These are phyloP conservation scores for Rosellinia necatrix DNA, from an alignment of 2,329 filamentous ascomycete species.

Conservation along the genomic window DNA sequence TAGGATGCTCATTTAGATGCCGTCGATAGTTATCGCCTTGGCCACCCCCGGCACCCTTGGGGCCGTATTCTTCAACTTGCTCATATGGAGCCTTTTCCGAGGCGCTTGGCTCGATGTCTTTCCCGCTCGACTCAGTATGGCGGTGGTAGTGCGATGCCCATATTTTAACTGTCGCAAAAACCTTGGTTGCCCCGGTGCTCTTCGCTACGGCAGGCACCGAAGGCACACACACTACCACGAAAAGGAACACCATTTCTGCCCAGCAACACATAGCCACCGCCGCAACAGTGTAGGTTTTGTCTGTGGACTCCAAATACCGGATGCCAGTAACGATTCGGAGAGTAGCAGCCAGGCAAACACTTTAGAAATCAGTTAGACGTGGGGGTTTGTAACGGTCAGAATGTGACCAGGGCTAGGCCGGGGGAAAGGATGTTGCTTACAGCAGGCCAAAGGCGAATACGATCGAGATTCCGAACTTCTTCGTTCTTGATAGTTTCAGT, in stretches of 20 bases:
- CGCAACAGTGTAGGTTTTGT: background rate
- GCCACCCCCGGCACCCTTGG: no score
- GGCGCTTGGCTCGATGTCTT: no score
- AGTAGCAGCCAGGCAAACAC: background rate
- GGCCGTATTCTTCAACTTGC: no score
- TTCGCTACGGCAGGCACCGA: background rate
- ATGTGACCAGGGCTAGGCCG: background rate
- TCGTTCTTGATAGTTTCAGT: conserved; percentile 1
- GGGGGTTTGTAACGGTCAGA: background rate
- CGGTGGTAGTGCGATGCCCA: no score
- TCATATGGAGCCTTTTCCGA: no score
- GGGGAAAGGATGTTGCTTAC: background rate
- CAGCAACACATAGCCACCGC: background rate
- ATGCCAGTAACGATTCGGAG: background rate
- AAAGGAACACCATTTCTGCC: conserved; percentile 3
- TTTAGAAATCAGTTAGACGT: background rate
- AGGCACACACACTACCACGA: background rate
- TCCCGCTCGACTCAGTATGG: no score
- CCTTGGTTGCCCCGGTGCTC: background rate
- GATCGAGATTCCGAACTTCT: conserved; percentile 14
- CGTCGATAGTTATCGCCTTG: no score
- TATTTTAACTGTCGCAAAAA: background rate
- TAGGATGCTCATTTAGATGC: no score
- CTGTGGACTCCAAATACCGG: background rate
- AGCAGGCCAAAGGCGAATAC: conserved; percentile 15